Base-by-base conservation (phyloP, 2,329 filamentous ascomycete genomes). In the Rhytidhysteron rufulum region DNA sequence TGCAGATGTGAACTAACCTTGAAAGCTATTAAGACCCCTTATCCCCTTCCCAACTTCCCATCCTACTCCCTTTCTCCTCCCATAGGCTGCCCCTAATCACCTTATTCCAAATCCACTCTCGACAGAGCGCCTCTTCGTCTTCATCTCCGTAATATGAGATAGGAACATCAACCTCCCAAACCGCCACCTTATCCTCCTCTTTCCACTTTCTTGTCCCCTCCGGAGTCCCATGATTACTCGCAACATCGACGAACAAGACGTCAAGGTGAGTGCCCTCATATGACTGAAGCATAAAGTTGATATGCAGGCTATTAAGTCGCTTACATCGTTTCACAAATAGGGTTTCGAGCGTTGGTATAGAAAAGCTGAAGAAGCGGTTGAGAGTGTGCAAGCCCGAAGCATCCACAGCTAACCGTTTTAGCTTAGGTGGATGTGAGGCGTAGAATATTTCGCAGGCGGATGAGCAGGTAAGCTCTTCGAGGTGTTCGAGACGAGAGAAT, bases 111-210 rank as follows among this genome's bases (percentile, higher is more conserved):
- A 60, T 53, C 51, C 50, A 60, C 11, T 35, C 33, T 18, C 58
- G 51, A 29, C 55, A 55, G 8, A 60, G 34, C 1, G 51, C 31
- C 7, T 54, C 21, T 6, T 55, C 48, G 19, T 55, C 49, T 1
- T 57, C 55, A 31, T 60, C 57, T 5, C 56, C 54, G 31, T 60
- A 58, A 34, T 55, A 62, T 30, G 49, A 53, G 7, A 40, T 54
- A 5, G 58, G 53, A 3, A 60, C 54, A 38, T 61, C 55, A 5
- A 45, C 42, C 36, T 61, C 57, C 53, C 52, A 60, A 4, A 60
- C 42, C 3, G 27, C 50, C 2, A 60, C 54, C 6, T 10, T 33
- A 24, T 61, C 57, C 5, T 47, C 41, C 1, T 44, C 41, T 1
- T 39, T 43, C 56, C 56, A 60, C 5, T 48, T 41, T 30, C 55